These are phyloP conservation scores for Collybia nuda DNA, from an alignment of 768 basidiomycete species.

Conservation along the genomic window DNA sequence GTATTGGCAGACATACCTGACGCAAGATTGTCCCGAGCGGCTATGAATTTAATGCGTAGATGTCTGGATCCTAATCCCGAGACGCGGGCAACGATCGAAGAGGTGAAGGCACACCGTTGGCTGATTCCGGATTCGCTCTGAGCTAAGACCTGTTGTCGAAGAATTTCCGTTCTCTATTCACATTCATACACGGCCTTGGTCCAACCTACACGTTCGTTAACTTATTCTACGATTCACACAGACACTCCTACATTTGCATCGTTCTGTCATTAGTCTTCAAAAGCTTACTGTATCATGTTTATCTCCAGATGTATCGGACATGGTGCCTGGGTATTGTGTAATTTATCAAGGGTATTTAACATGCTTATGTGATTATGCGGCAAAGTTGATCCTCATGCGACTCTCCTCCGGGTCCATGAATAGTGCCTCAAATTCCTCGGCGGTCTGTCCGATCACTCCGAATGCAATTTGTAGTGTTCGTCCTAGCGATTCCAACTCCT, in stretches of 20 bases:
- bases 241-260: background rate
- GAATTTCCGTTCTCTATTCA: too few species aligned
- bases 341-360: background rate
- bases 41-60: slow-evolving; percentile 63
- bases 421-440: slow-evolving; percentile 80
- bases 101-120: slow-evolving; percentile 88
- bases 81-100: slow-evolving; percentile 75
- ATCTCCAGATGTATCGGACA: background rate
- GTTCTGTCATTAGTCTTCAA: background rate
- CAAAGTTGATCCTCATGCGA: slow-evolving; percentile 18
- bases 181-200: too few species aligned
- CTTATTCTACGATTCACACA: background rate
- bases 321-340: background rate
- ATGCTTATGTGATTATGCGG: slow-evolving; percentile 12
- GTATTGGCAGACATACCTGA: slow-evolving; percentile 43
- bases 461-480: slow-evolving; percentile 83
- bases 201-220: background rate
- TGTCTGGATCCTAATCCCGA: slow-evolving; percentile 87
- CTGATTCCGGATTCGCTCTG: slow-evolving; percentile 29
- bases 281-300: background rate
- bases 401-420: slow-evolving; percentile 44
- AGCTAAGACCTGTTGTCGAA: too few species aligned
- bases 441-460: slow-evolving; percentile 84
- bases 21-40: slow-evolving; percentile 40
- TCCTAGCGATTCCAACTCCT: slow-evolving; percentile 84